Conservation (phyloP, 371 early-diverging fungal species). For the Mucor lusitanicus region DNA sequence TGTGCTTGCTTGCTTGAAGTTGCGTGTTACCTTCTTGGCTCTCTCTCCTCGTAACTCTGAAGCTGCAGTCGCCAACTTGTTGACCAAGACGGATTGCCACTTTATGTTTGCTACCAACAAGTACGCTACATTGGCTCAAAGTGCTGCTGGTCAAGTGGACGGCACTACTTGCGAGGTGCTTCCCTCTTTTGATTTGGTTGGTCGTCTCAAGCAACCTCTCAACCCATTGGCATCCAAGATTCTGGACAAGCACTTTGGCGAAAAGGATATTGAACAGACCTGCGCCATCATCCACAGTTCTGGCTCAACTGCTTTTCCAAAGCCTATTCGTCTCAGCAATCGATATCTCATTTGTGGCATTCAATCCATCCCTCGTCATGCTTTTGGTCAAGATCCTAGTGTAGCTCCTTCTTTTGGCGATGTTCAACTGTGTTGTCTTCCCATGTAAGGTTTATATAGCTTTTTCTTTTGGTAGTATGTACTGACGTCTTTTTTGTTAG, state of each 20-base stretch:
- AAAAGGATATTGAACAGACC: constrained; percentile 10
- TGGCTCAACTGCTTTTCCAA: constrained; percentile 26
- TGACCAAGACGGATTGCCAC: constrained; percentile 26
- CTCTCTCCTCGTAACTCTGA: constrained; percentile 40
- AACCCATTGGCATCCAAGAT: neutral
- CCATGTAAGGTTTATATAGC: neutral
- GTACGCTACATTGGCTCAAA: constrained; percentile 16
- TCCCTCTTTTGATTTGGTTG: constrained; percentile 10
- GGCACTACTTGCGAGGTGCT: neutral
- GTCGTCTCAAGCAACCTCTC: constrained; percentile 11
- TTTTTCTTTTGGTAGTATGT: neutral
- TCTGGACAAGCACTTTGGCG: constrained; percentile 4
- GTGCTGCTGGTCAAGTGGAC: neutral
- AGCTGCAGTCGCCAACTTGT: constrained; percentile 24
- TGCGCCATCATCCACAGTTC: constrained; percentile 26
- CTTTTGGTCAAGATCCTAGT: neutral
- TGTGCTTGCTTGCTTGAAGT: constrained; percentile 28
- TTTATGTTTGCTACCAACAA: constrained; percentile 17
- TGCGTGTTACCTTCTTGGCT: constrained; percentile 18
- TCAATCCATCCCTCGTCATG: neutral
- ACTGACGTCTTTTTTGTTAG: constrained; percentile 1
- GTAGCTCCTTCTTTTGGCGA: constrained; percentile 4
- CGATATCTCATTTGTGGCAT: constrained; percentile 9
- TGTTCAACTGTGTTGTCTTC: constrained; percentile 19
- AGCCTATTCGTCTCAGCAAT: constrained; percentile 27